These are phyloP conservation scores for Leccinum pellstonianum DNA, from an alignment of 768 basidiomycete genomes.

Conservation along the genomic window DNA sequence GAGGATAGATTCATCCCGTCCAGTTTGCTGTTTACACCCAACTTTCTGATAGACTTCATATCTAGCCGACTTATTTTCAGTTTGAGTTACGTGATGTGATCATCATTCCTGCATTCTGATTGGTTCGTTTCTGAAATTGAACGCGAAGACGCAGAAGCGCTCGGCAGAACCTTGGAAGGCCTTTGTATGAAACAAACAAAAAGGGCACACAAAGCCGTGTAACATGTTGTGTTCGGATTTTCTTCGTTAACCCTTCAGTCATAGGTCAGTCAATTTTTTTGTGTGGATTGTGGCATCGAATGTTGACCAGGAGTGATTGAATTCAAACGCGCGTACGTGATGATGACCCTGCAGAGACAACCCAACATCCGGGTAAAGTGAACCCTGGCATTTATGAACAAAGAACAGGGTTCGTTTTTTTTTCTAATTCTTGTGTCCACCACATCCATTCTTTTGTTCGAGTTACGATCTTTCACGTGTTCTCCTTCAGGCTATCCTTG, in stretches of 20 bases:
- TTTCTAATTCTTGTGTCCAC: conserved; percentile 6
- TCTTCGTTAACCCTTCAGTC: neutral
- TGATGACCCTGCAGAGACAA: conserved; percentile 5
- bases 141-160: conserved; percentile 6
- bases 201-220: conserved; percentile 13
- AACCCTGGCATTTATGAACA: conserved; percentile 15
- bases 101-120: conserved; percentile 16
- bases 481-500: conserved; percentile 8
- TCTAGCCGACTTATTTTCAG: conserved; percentile 30
- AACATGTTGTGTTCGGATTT: neutral
- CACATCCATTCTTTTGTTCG: neutral
- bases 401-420: conserved; percentile 13
- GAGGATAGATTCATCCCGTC: conserved; percentile 15
- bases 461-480: conserved; percentile 18
- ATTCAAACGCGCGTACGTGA: conserved; percentile 10
- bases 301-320: neutral
- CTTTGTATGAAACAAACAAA: conserved; percentile 14
- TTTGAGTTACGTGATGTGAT: conserved; percentile 26
- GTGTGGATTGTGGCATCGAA: neutral
- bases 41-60: conserved; percentile 15
- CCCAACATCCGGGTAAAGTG: conserved; percentile 2
- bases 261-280: conserved; percentile 13
- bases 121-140: conserved; percentile 15
- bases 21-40: conserved; percentile 12
- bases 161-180: conserved; percentile 8